A percentile compares a stretch with the other conserved stretches of the same genome.
Conservation (phyloP, 495 filamentous ascomycete genomes). For the Margaritispora aquatica region DNA sequence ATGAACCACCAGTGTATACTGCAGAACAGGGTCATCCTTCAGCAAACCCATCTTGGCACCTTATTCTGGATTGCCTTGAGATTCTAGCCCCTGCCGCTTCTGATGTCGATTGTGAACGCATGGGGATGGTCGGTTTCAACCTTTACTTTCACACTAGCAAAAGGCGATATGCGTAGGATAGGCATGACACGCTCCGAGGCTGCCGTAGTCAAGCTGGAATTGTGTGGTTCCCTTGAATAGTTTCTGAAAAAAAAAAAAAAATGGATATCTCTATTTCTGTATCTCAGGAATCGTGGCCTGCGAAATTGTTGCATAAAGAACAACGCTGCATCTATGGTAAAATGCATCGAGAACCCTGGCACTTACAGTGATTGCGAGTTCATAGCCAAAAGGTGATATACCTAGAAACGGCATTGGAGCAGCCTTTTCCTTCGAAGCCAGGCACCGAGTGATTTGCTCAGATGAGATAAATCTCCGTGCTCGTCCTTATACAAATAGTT, state of each 20-base stretch:
- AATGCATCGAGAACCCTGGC: no score
- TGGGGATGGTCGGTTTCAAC: slow-evolving; percentile 7
- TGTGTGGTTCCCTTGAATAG: slow-evolving; percentile 4
- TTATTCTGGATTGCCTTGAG: neutral
- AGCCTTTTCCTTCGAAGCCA: no score
- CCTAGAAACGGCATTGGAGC: no score
- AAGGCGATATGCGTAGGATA: slow-evolving; percentile 16
- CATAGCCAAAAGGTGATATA: no score
- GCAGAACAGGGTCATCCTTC: slow-evolving; percentile 32
- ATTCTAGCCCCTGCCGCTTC: slow-evolving; percentile 18
- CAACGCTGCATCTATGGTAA: no score
- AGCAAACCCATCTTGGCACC: neutral
- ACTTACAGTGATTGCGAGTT: no score
- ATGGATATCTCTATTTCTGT: no score
- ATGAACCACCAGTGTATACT: neutral
- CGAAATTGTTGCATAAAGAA: no score
- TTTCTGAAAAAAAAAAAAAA: neutral
- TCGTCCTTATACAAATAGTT: no score
- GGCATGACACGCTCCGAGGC: slow-evolving; percentile 3
- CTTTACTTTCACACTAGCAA: slow-evolving; percentile 6
- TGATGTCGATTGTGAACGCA: slow-evolving; percentile 20
- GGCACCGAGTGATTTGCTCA: no score
- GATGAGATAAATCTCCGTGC: no score
- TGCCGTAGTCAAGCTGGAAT: slow-evolving; percentile 19
- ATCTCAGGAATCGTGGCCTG: no score